A percentile compares a stretch with the other conserved stretches of the same genome.
These are phyloP conservation scores for Paraconiothyrium sp. DNA, from an alignment of 2,329 filamentous ascomycete species.

Conservation along the genomic window DNA sequence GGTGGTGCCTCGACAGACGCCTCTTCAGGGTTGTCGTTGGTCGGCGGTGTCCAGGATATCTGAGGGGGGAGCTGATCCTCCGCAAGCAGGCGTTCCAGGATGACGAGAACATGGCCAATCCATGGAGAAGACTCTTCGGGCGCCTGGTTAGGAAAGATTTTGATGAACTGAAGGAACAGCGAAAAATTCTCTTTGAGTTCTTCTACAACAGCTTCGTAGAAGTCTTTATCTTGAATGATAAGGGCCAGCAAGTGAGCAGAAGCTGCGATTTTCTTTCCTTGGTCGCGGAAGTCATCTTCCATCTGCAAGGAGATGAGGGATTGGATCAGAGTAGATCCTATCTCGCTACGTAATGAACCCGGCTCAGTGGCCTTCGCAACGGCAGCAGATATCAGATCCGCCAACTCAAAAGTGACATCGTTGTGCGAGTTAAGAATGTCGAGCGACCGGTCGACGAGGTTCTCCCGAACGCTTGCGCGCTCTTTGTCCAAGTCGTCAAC, in stretches of 20 bases:
- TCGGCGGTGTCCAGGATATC: constrained; percentile 73
- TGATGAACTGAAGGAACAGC: constrained; percentile 81
- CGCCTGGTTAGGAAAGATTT: constrained; percentile 71
- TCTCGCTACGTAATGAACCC: constrained; percentile 71
- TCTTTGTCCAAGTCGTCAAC: constrained; percentile 83
- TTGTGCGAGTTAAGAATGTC: constrained; percentile 90
- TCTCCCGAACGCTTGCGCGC: constrained; percentile 75
- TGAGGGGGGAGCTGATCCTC: constrained; percentile 85
- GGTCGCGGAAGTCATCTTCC: constrained; percentile 64
- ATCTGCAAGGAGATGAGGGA: constrained; percentile 77
- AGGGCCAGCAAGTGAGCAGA: constrained; percentile 92
- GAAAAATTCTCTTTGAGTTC: constrained; percentile 80
- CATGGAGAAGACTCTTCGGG: constrained; percentile 86
- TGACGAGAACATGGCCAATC: constrained; percentile 88
- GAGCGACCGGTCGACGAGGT: constrained; percentile 87
- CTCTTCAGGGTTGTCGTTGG: constrained; percentile 55
- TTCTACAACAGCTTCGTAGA: constrained; percentile 79
- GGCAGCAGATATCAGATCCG: constrained; percentile 83
- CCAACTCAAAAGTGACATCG: constrained; percentile 87
- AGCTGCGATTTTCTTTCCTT: constrained; percentile 79
- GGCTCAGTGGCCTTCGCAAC: constrained; percentile 69
- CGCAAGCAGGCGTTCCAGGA: constrained; percentile 88
- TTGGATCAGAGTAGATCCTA: constrained; percentile 83
- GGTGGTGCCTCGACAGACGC: constrained; percentile 68
- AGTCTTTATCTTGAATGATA: constrained; percentile 81